Evolutionary conservation across 1,284 basidiomycete genomes (phyloP).

Genomic region (Tilletia walkeri): DNA sequence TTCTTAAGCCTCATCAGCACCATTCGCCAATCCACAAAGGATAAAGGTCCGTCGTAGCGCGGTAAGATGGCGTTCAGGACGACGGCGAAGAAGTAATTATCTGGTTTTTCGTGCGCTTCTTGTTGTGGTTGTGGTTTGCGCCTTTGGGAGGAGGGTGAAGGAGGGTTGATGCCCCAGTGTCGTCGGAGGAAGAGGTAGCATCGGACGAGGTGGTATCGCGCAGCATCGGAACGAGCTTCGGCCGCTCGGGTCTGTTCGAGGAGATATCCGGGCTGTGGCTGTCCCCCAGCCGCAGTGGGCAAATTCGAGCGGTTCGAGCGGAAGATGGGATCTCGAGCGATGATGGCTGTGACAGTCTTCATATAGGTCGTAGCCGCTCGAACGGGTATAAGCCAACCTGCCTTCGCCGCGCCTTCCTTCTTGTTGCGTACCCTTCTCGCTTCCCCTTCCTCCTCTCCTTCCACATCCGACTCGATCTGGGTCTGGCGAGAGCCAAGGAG

Average conservation of each 20-base stretch:
- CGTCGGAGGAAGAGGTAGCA: background rate
- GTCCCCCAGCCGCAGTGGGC: too few relatives aligned
- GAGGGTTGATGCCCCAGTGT: slow-evolving; percentile 2
- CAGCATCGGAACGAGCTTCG: background rate
- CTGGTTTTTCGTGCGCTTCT: background rate
- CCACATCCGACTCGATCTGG: too few relatives aligned
- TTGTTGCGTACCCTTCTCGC: too few relatives aligned
- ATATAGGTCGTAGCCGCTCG: slow-evolving; percentile 3
- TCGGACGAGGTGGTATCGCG: background rate
- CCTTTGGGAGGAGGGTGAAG: background rate
- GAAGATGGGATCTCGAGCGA: background rate
- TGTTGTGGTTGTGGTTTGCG: background rate
- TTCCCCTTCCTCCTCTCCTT: too few relatives aligned
- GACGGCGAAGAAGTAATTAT: slow-evolving; percentile 14
- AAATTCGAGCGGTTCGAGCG: too few relatives aligned
- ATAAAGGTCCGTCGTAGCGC: background rate
- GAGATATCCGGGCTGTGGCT: too few relatives aligned
- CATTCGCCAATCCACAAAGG: slow-evolving; percentile 16
- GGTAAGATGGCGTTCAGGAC: slow-evolving; percentile 1
- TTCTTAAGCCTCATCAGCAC: background rate
- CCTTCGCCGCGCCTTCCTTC: too few relatives aligned
- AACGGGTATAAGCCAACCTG: slow-evolving; percentile 3
- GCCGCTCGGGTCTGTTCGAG: too few relatives aligned
- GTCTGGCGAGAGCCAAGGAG: too few relatives aligned
- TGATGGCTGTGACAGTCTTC: background rate